Percentiles rank a stretch among this genome's conserved stretches.
phyloP scores from a whole-genome alignment of 495 filamentous ascomycete species.

The Annulohypoxylon maeteangense region DNA sequence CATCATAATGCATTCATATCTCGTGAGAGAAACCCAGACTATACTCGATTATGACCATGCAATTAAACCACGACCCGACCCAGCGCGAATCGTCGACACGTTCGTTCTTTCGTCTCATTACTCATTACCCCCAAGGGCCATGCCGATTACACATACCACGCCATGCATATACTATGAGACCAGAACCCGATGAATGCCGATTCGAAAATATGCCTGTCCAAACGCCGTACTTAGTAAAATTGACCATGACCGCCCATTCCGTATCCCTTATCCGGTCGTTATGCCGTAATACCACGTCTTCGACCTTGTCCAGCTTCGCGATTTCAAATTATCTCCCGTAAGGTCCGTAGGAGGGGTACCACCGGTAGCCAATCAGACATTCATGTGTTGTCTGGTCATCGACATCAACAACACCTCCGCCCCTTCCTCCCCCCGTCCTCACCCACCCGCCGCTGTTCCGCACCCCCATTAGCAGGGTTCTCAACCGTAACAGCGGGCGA shows the following conservation, averaged over 20 bases:
- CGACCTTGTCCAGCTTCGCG: neutral
- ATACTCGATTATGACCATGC: slow-evolving; percentile 18
- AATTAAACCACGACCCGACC: neutral
- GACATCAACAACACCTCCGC: slow-evolving; percentile 58
- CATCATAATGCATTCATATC: slow-evolving; percentile 25
- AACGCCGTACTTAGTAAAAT: slow-evolving; percentile 9
- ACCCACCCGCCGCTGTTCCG: slow-evolving; percentile 45
- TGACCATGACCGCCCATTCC: slow-evolving; percentile 1
- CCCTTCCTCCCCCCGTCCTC: slow-evolving; percentile 46
- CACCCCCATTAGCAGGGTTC: slow-evolving; percentile 48
- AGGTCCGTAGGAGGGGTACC: neutral
- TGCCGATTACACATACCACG: neutral
- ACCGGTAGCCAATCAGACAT: too few species aligned
- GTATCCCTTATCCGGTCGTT: neutral
- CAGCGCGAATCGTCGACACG: neutral
- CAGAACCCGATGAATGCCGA: slow-evolving; percentile 21
- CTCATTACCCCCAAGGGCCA: slow-evolving; percentile 12
- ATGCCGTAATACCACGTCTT: neutral
- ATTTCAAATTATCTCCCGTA: neutral
- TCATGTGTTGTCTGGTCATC: neutral
- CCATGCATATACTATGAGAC: neutral
- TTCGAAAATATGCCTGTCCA: slow-evolving; percentile 29
- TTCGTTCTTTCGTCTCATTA: too few species aligned
- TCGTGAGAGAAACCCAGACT: slow-evolving; percentile 31
- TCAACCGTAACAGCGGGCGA: slow-evolving; percentile 61